Conservation (phyloP, 768 basidiomycete genomes). For the Cyclocybe cylindracea region DNA sequence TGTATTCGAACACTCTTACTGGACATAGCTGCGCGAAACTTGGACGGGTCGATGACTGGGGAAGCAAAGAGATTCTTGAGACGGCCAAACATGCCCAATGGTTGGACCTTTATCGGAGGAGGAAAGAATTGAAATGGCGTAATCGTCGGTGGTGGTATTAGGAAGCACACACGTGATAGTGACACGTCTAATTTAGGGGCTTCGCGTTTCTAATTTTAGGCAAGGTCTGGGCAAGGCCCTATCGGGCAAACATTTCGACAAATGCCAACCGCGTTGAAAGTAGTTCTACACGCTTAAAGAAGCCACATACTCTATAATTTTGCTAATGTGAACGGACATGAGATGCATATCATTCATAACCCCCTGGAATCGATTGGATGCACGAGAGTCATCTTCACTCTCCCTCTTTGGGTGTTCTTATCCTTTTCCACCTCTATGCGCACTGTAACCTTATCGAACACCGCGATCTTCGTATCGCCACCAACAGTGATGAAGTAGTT, state of each 20-base stretch:
- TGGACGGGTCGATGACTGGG: slow-evolving; percentile 33
- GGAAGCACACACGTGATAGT: too few relatives aligned
- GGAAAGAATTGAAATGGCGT: too few relatives aligned
- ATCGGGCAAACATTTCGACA: too few relatives aligned
- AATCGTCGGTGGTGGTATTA: too few relatives aligned
- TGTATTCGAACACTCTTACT: slow-evolving; percentile 19
- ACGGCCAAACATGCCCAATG: slow-evolving; percentile 24
- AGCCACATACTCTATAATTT: not conserved
- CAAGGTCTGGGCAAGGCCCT: too few relatives aligned
- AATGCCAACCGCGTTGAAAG: too few relatives aligned
- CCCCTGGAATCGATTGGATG: slow-evolving; percentile 60
- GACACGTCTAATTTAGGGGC: too few relatives aligned
- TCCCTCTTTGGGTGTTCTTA: slow-evolving; percentile 87
- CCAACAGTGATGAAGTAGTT: slow-evolving; percentile 78
- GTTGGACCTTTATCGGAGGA: not conserved
- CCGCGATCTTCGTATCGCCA: slow-evolving; percentile 62
- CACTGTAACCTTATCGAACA: slow-evolving; percentile 95
- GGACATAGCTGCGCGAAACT: slow-evolving; percentile 42
- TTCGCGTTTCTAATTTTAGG: too few relatives aligned
- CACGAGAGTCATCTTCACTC: slow-evolving; percentile 81
- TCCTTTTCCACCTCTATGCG: slow-evolving; percentile 93
- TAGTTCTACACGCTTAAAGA: not conserved
- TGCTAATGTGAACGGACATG: not conserved
- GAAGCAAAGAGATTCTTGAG: slow-evolving; percentile 25
- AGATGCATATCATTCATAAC: slow-evolving; percentile 27